Base-by-base conservation (phyloP, 2,329 filamentous ascomycete species). In the Diaporthe citri region DNA sequence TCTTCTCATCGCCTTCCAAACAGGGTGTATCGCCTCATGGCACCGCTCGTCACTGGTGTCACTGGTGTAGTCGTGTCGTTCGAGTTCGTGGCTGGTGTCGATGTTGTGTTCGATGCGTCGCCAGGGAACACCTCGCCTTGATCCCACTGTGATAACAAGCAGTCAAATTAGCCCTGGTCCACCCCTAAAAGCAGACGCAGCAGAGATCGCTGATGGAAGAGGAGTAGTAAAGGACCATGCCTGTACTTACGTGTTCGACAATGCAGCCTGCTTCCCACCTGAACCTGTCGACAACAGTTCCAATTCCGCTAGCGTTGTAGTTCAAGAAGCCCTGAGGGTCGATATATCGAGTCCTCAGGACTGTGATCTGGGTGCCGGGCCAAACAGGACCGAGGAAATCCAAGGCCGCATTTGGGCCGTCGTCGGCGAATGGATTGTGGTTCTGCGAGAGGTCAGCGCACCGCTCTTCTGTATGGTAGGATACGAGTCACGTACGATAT, bases 191-290 rank as follows among this genome's bases (percentile, higher is more conserved):
- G 31, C 22, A 9, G 22, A 39, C 3, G 12, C 0, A n/a, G 34
- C 10, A 5, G 13, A 36, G 22, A 25, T 15, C 3, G 25, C 31
- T 12, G 1, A 9, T 6, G 13, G 0, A 17, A 39, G 12, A 52
- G n/a, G 12, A 17, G 20, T 9, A 12, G 15, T 12, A 5, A 4
- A 7, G 13, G 22, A 15, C 2, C 20, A 8, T 46, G 31, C 4
- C 1, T 28, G 1, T 5, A 77, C 78, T 76, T 70, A 79, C 79
- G 55, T 79, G 79, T 52, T 79, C 79, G 13, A 79, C 78, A 57
- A 80, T 80, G 60, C 79, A 80, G 28, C 78, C 79, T 2, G 75
- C 77, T 51, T 79, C 77, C 77, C 76, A 78, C 20, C 78, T 59
- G 41, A 76, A 80, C 25, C 78, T 64, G 66, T 80, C 78, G 6